Evolutionary conservation across 2,329 filamentous ascomycete species (phyloP), one percentile per base, ranked within the genome.

Genomic region (Diaporthe citri): DNA sequence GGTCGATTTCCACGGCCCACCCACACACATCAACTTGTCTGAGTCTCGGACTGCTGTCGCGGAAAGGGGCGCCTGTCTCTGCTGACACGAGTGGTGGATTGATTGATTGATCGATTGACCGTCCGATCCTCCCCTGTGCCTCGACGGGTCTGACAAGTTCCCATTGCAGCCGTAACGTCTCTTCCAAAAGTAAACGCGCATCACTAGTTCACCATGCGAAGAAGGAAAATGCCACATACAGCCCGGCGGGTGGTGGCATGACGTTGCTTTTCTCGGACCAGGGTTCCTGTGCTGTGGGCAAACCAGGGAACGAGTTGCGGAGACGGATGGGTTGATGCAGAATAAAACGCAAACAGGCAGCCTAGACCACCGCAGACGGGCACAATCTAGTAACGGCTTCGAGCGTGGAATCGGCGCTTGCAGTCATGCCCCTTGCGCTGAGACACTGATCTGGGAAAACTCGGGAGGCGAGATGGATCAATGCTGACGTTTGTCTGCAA

Each of bases 361-460:
- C 20, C 28, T 31, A 67, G 43, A 51, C 46, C 22, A 25, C 51
- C 25, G 22, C 43, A 67, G 28, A 28, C 62, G 46, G 34, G 39
- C 25, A 48, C 31, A 67, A 39, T 39, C 43, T 39, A 67, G 52
- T 69, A 48, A 52, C 48, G 34, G 46, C 64, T 20, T 69, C n/a
- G 48, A 52, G 64, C 36, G 51, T 69, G 34, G 34, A 28, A 6
- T 12, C 9, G 15, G n/a, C 34, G 34, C 64, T 41, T 41, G 34
- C 48, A 15, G 48, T 41, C 31, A 15, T 39, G 20, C 34, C n/a
- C 64, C 64, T n/a, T 41, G 48, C 31, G 22, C 34, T 55, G 48
- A 69, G 64, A 69, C 64, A 69, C 17, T 69, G 46, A 55, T 41
- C 48, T 69, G 64, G 64, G 34, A 69, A 52, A 55, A 28, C 22